Evolutionary conservation across 495 filamentous ascomycete species (phyloP), one percentile per base, ranked within the genome.

Genomic region (Collariella sp.): DNA sequence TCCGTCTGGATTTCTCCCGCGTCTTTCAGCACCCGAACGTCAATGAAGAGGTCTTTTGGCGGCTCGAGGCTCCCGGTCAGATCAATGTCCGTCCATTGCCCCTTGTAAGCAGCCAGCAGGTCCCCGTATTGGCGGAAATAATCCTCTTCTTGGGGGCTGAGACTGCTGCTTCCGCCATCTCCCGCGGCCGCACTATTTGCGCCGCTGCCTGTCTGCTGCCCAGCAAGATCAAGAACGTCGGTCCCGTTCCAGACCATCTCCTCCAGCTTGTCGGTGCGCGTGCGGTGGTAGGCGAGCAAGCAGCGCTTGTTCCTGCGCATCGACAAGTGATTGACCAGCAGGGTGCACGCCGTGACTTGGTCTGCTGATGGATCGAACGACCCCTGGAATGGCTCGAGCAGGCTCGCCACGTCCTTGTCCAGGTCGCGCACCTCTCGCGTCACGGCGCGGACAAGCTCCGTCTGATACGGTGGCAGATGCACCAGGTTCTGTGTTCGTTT

Each of bases 1-100:
- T 99, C 94, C 11, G 94, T 99, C 72, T 99, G 93, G 57, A 99
- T 95, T 76, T 97, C 93, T 22, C 94, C 94, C 40, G 91, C 94
- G 75, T 99, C 93, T 66, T 93, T 96, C 57, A 99, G 70, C 48
- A 97, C 94, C 50, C 94, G 76, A 46, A 99, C 94, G 70, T 99
- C 94, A 67, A 99, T 94, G 66, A 99, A 99, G 47, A 99, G 71
- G 73, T 99, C 94, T 65, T 80, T 83, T 29, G 94, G 93, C 33
- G 94, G 94, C 65, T 97, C 91, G 67, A 99, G 76, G 58, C 86
- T 91, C 40, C 94, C 94, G 13, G 93, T 97, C 52, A 99, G 73
- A 70, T 99, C 94, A 49, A 99, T 85, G 70, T 99, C 94, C 20
- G 91, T 97, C 91, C 93, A 99, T 61, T 96, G 90, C 1, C 94